Evolutionary conservation across 2,329 filamentous ascomycete genomes (phyloP), one percentile per base, ranked within the genome.

Genomic region (Chalara sp.): DNA sequence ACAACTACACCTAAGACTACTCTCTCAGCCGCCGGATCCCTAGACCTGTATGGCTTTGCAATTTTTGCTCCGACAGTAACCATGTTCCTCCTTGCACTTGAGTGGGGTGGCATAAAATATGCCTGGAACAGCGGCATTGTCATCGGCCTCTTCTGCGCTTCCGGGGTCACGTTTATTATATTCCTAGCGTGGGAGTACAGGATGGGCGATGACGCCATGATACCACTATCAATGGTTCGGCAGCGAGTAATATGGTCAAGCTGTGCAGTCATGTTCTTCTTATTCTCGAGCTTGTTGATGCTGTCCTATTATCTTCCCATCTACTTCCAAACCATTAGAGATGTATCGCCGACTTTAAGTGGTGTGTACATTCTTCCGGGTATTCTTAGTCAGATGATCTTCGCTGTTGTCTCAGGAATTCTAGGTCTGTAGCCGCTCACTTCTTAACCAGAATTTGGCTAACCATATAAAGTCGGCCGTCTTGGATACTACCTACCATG

Each of bases 31-130:
- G 58, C 61, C 47, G 12, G 5, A 6, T 39, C 30, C 6, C 54
- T 68, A 12, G 67, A 68, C 50, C 49, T 66, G 4, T 11, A 57
- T 2, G 66, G 65, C 5, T 58, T 61, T 6, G 51, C 58, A 28
- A 53, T 69, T 42, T 56, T 70, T 11, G 61, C 67, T 58, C 46
- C 57, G 64, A 6, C 52, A 63, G 6, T 56, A 64, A 29, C 65
- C 59, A 5, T 54, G 67, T 10, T 65, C 29, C 54, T 67, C 11
- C 56, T 66, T 7, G 65, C 64, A 13, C 50, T 67, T 6, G 58
- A 65, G 49, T 66, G 61, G 59, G 65, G 63, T 28, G 63, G 63
- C 11, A 57, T 46, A 2, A 61, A 58, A 5, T 62, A 65, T 41
- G 28, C 62, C 5, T 68, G 64, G 64, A 57, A 58, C 6, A 51